Percentiles rank a stretch among this genome's conserved stretches.
These are phyloP conservation scores for Epichloe sibirici DNA, from an alignment of 2,329 filamentous ascomycete species.

Conservation along the genomic window DNA sequence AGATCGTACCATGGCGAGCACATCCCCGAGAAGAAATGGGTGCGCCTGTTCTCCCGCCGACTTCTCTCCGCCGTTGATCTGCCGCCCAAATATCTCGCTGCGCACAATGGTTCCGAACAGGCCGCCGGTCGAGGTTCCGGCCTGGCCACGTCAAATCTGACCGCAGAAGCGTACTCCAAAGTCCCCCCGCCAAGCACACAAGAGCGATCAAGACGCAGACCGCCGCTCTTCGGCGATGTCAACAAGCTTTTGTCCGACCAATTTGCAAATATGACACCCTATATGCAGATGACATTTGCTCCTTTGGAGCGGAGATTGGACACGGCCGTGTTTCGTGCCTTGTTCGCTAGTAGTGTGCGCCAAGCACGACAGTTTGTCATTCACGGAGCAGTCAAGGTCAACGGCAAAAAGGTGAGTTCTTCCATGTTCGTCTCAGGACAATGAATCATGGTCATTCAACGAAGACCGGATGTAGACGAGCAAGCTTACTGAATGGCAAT, in stretches of 20 bases:
- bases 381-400: conserved; percentile 88
- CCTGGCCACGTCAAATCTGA: conserved; percentile 22
- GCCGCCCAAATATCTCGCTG: conserved; percentile 66
- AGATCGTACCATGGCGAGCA: conserved; percentile 92
- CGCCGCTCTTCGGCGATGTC: conserved; percentile 17
- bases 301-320: conserved; percentile 85
- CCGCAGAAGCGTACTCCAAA: conserved; percentile 23
- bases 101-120: conserved; percentile 68
- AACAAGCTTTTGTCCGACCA: conserved; percentile 22
- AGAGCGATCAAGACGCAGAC: conserved; percentile 8
- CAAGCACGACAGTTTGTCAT: conserved; percentile 92
- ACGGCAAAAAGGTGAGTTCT: conserved; percentile 72
- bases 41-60: conserved; percentile 77
- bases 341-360: conserved; percentile 87
- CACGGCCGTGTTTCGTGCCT: conserved; percentile 81
- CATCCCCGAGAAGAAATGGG: conserved; percentile 85
- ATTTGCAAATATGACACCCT: conserved; percentile 53
- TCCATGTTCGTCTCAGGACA: not conserved
- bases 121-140: conserved; percentile 78
- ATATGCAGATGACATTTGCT: conserved; percentile 92
- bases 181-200: conserved; percentile 13
- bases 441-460: not conserved
- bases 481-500: conserved; percentile 4
- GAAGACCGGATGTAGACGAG: not conserved
- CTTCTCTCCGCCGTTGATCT: conserved; percentile 77